A percentile compares a stretch with the other conserved stretches of the same genome.
Evolutionary conservation across 1,139 yeast genomes (phyloP).

Genomic region (Yamadazyma epiphylla): DNA sequence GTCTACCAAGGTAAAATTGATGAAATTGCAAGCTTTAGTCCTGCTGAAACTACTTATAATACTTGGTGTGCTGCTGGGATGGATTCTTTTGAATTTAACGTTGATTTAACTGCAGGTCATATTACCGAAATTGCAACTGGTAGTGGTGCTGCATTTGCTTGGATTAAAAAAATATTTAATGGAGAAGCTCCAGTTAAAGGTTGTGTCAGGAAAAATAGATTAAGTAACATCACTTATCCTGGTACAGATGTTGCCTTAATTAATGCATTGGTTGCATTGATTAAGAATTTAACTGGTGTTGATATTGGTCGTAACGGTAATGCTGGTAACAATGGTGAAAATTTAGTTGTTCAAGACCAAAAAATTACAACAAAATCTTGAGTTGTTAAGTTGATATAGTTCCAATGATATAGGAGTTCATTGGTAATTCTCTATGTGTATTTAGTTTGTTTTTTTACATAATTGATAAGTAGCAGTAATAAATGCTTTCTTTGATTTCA

Average conservation of each 20-base stretch:
- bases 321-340: constrained; percentile 17
- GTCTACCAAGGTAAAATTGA: constrained; percentile 17
- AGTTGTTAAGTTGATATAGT: too few relatives aligned
- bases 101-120: constrained; percentile 8
- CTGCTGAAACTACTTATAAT: constrained; percentile 16
- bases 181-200: constrained; percentile 5
- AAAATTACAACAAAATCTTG: too few relatives aligned
- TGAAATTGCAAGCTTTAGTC: constrained; percentile 16
- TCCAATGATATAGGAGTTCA: too few relatives aligned
- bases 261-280: constrained; percentile 6
- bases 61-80: constrained; percentile 18
- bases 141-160: constrained; percentile 12
- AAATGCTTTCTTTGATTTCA: too few relatives aligned
- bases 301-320: too few relatives aligned
- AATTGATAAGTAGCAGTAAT: too few relatives aligned
- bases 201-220: constrained; percentile 14
- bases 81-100: constrained; percentile 11
- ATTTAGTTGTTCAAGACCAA: too few relatives aligned
- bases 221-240: constrained; percentile 22
- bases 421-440: too few relatives aligned
- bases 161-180: constrained; percentile 10
- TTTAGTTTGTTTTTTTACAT: too few relatives aligned
- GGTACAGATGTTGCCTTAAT: constrained; percentile 9
- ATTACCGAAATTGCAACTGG: constrained; percentile 11
- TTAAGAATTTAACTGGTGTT: constrained; percentile 8